These are phyloP conservation scores for Pyracantha coccinea DNA, from an alignment of 331 rosid genomes.

Conservation along the genomic window DNA sequence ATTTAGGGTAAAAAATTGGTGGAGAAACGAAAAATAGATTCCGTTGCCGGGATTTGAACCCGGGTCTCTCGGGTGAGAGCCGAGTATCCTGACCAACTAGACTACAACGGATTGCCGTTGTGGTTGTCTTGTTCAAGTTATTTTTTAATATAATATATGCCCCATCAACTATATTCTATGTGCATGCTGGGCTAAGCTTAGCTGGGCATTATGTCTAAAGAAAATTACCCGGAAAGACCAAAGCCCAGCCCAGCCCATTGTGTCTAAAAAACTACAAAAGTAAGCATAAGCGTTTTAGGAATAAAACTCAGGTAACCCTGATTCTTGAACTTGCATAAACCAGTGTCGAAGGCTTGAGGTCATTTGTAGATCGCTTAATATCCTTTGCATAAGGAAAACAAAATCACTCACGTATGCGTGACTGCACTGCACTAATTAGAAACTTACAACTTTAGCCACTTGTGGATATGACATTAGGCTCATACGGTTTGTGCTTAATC, in stretches of 20 bases:
- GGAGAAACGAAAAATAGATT: not conserved
- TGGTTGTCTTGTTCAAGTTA: fast-evolving
- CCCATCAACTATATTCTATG: not conserved
- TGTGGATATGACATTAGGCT: not conserved
- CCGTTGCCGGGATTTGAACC: constrained; percentile 69
- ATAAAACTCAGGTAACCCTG: too few species aligned
- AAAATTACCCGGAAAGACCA: not conserved
- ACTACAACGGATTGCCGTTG: constrained; percentile 38
- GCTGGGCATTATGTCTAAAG: too few species aligned
- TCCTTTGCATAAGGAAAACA: too few species aligned
- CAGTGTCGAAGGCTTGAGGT: too few species aligned
- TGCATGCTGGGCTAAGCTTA: not conserved
- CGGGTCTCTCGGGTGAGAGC: constrained; percentile 29
- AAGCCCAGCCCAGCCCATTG: not conserved
- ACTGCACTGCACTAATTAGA: too few species aligned
- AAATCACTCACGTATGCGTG: not conserved
- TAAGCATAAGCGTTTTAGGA: too few species aligned
- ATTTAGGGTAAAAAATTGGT: not conserved
- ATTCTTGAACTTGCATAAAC: too few species aligned
- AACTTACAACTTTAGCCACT: too few species aligned
- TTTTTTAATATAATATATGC: not conserved
- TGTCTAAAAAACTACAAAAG: too few species aligned
- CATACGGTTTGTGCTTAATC: not conserved
- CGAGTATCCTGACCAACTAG: constrained; percentile 59
- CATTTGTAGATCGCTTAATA: too few species aligned